Conservation (phyloP, 305 asterid genomes). For the Fraxinus ornus region DNA sequence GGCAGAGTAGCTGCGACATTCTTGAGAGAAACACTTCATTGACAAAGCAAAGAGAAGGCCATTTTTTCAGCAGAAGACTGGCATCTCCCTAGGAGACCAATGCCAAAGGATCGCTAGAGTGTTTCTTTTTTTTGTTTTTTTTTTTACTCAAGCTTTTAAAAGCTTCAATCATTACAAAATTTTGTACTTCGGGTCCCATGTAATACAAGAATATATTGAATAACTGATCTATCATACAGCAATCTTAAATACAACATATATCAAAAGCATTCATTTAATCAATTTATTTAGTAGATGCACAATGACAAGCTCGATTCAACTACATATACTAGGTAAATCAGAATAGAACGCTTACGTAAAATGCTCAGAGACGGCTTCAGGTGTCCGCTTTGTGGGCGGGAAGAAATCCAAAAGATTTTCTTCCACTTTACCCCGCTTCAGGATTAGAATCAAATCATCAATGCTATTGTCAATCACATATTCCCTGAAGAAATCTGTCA, state of each 20-base stretch:
- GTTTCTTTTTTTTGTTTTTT: not conserved
- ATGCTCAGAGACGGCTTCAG: constrained; percentile 93
- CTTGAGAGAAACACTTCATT: not conserved
- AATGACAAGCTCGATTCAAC: not conserved
- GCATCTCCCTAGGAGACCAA: not conserved
- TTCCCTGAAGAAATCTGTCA: constrained; percentile 93
- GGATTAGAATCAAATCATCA: constrained; percentile 88
- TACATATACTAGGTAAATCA: not conserved
- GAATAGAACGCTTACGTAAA: constrained; percentile 62
- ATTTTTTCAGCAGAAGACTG: not conserved
- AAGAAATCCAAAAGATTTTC: constrained; percentile 88
- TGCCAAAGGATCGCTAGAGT: not conserved
- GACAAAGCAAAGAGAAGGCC: not conserved
- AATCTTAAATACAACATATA: not conserved
- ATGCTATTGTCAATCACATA: constrained; percentile 91
- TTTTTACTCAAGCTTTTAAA: not conserved
- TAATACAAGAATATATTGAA: not conserved
- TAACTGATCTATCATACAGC: not conserved
- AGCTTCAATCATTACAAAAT: not conserved
- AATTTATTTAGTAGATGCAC: not conserved
- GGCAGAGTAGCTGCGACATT: not conserved
- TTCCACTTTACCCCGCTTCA: constrained; percentile 91
- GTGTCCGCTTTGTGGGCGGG: constrained; percentile 83
- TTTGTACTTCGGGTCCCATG: not conserved
- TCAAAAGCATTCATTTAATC: not conserved